Evolutionary conservation across 2,329 filamentous ascomycete species (phyloP).

Genomic region (Penicillium vulpinum): DNA sequence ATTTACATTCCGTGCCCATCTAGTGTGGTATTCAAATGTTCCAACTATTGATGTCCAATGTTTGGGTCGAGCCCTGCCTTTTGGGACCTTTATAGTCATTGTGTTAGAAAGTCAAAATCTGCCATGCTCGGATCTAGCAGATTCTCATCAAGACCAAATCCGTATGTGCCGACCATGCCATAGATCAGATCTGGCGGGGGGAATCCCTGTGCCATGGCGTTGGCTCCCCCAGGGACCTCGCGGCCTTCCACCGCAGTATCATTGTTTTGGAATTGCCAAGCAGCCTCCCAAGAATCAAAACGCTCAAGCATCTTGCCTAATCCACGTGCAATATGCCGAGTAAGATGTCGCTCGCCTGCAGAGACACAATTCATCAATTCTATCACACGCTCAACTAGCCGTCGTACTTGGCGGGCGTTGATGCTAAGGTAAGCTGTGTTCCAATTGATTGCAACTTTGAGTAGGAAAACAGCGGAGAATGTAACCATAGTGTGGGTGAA

Average conservation of each 20-base stretch:
- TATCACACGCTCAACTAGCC: slow-evolving; percentile 42
- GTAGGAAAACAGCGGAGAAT: slow-evolving; percentile 48
- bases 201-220: slow-evolving; percentile 44
- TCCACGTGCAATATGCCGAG: slow-evolving; percentile 44
- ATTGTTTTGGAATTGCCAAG: slow-evolving; percentile 28
- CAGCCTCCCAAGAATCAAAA: slow-evolving; percentile 42
- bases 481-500: slow-evolving; percentile 50
- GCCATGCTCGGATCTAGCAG: slow-evolving; percentile 45
- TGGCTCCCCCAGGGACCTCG: slow-evolving; percentile 42
- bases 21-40: not conserved
- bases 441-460: slow-evolving; percentile 49
- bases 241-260: slow-evolving; percentile 18
- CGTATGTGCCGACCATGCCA: slow-evolving; percentile 47
- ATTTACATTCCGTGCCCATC: slow-evolving; percentile 17
- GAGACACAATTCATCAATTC: slow-evolving; percentile 43
- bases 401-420: slow-evolving; percentile 40
- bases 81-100: slow-evolving; percentile 18
- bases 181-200: slow-evolving; percentile 45
- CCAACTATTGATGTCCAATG: not conserved
- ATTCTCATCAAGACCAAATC: slow-evolving; percentile 45
- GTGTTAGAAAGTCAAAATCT: slow-evolving; percentile 42
- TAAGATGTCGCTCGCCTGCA: slow-evolving; percentile 44
- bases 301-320: slow-evolving; percentile 45
- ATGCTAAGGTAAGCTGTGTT: slow-evolving; percentile 45
- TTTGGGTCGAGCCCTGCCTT: not conserved